Conservation (phyloP, 495 filamentous ascomycete species). For the Emericellopsis terricola region DNA sequence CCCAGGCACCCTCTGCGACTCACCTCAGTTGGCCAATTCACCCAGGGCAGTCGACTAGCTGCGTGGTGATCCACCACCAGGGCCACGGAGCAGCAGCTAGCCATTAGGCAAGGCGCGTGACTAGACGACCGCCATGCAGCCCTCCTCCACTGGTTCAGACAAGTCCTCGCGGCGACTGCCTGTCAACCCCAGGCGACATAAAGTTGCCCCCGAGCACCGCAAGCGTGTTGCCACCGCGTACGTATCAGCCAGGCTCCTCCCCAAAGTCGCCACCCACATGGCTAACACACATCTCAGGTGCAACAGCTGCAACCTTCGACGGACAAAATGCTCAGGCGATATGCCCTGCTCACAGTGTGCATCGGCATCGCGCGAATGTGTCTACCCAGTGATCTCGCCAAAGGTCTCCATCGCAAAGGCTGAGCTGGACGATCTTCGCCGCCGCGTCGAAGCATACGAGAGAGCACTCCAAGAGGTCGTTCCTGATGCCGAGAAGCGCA, state of each 20-base stretch:
- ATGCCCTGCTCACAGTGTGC: conserved; percentile 17
- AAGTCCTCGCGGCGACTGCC: conserved; percentile 8
- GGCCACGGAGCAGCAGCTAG: too few relatives aligned
- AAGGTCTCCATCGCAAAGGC: conserved; percentile 12
- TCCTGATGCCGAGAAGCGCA: conserved; percentile 5
- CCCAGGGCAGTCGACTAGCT: too few relatives aligned
- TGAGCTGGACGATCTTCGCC: conserved; percentile 12
- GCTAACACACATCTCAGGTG: conserved; percentile 11
- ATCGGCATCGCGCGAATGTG: conserved; percentile 10
- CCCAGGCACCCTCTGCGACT: too few relatives aligned
- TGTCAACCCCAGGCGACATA: conserved; percentile 18
- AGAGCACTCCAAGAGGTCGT: conserved; percentile 6
- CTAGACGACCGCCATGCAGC: too few relatives aligned
- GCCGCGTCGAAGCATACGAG: conserved; percentile 8
- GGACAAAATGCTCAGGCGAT: conserved; percentile 24
- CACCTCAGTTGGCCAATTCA: too few relatives aligned
- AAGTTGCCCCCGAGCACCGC: conserved; percentile 14
- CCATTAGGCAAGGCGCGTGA: too few relatives aligned
- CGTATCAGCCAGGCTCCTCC: conserved; percentile 3
- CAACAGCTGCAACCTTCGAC: conserved; percentile 25
- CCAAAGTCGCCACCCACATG: neutral
- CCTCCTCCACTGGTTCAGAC: too few relatives aligned
- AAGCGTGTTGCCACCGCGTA: conserved; percentile 19
- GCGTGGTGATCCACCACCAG: too few relatives aligned
- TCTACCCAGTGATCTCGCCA: conserved; percentile 13